Conservation (phyloP, 2,329 filamentous ascomycete genomes). For the Sarocladiaceae sp. region DNA sequence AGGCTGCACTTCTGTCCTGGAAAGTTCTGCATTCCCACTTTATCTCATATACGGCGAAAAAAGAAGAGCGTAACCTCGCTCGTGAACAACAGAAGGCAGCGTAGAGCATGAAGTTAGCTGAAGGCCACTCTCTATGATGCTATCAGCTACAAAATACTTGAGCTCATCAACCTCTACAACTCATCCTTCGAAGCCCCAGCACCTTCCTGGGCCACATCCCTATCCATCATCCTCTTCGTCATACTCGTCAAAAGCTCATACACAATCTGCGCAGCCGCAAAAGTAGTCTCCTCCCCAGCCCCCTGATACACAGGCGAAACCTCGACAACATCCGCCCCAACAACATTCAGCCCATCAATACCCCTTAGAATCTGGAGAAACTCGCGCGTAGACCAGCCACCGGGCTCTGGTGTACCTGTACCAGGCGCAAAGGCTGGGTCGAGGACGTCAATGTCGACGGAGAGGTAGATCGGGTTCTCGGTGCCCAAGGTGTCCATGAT, state of each 20-base stretch:
- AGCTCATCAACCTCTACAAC: too few species aligned
- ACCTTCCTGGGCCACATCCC: too few species aligned
- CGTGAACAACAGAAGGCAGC: too few species aligned
- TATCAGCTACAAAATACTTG: too few species aligned
- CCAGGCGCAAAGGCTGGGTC: slow-evolving; percentile 77
- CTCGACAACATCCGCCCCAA: slow-evolving; percentile 70
- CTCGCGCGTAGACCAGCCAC: slow-evolving; percentile 71
- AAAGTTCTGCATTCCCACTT: too few species aligned
- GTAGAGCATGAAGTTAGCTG: too few species aligned
- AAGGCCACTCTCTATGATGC: too few species aligned
- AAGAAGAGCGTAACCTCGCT: too few species aligned
- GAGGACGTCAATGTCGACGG: slow-evolving; percentile 79
- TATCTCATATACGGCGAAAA: too few species aligned
- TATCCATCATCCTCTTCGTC: too few species aligned
- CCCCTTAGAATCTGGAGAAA: slow-evolving; percentile 67
- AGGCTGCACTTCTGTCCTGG: too few species aligned
- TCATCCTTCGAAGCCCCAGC: too few species aligned
- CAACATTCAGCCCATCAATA: slow-evolving; percentile 63
- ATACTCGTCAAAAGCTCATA: slow-evolving; percentile 84
- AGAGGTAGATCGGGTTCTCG: slow-evolving; percentile 72
- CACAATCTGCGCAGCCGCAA: slow-evolving; percentile 78
- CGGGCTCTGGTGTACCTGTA: slow-evolving; percentile 72
- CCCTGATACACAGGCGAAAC: slow-evolving; percentile 82
- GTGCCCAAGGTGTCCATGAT: slow-evolving; percentile 73
- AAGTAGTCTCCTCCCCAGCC: slow-evolving; percentile 71